Conservation (phyloP, 2,329 filamentous ascomycete genomes). For the Colletotrichum filicis region DNA sequence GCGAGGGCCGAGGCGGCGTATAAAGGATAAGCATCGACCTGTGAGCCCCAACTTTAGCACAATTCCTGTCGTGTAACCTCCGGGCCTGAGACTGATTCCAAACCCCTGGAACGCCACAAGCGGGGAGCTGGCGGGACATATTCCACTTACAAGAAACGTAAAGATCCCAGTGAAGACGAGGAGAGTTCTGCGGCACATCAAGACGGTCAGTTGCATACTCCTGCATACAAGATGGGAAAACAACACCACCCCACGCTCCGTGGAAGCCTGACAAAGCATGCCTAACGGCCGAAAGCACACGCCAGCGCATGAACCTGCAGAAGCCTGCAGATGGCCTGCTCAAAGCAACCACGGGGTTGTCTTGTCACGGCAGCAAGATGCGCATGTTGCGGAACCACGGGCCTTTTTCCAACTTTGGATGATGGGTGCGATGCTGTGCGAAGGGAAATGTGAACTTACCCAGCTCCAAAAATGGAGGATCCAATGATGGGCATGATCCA, state of each 20-base stretch:
- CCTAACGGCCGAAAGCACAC: slow-evolving; percentile 37
- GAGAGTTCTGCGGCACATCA: slow-evolving; percentile 66
- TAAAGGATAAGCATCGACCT: slow-evolving; percentile 80
- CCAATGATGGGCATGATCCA: slow-evolving; percentile 83
- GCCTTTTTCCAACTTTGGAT: slow-evolving; percentile 31
- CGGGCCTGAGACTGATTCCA: slow-evolving; percentile 28
- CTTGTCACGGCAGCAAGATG: slow-evolving; percentile 20
- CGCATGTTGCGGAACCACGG: slow-evolving; percentile 19
- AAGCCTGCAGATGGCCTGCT: slow-evolving; percentile 10
- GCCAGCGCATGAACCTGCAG: slow-evolving; percentile 27
- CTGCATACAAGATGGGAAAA: slow-evolving; percentile 38
- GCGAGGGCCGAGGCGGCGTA: slow-evolving; percentile 84
- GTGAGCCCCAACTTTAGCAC: slow-evolving; percentile 37
- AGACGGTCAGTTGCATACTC: slow-evolving; percentile 45
- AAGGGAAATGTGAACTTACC: slow-evolving; percentile 59
- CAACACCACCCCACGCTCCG: slow-evolving; percentile 37
- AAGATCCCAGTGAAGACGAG: slow-evolving; percentile 87
- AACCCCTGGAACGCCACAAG: slow-evolving; percentile 32
- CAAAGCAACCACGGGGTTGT: slow-evolving; percentile 22
- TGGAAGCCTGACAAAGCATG: slow-evolving; percentile 45
- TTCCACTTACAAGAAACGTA: slow-evolving; percentile 80
- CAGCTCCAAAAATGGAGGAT: slow-evolving; percentile 75
- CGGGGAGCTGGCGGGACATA: slow-evolving; percentile 3
- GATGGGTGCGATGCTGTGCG: slow-evolving; percentile 31
- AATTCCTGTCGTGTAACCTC: slow-evolving; percentile 17